A percentile compares a stretch with the other conserved stretches of the same genome.
Conservation (phyloP, 108 stramenopile genomes). For the Cyclotella baltica region DNA sequence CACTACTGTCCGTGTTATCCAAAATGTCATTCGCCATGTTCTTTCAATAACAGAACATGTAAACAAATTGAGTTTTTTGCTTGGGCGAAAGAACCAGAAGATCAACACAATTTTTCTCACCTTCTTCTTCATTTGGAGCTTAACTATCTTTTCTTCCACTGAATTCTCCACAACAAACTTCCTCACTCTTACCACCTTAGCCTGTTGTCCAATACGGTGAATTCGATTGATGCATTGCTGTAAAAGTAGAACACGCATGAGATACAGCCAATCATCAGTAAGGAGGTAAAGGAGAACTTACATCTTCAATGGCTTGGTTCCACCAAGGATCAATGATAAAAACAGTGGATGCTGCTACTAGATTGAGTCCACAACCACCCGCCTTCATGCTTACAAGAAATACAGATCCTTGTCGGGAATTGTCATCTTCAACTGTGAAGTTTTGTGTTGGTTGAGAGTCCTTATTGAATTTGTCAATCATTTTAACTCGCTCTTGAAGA, state of each 20-base stretch:
- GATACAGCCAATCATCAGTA: not conserved
- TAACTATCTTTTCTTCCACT: conserved; percentile 86
- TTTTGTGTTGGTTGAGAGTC: conserved; percentile 9
- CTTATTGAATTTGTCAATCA: conserved; percentile 72
- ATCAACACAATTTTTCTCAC: conserved; percentile 2
- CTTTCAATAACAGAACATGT: not conserved
- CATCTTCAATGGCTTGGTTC: conserved; percentile 83
- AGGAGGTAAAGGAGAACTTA: conserved; percentile 37
- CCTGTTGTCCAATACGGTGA: conserved; percentile 88
- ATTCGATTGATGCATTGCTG: conserved; percentile 68
- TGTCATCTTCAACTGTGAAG: not conserved
- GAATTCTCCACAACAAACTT: conserved; percentile 81
- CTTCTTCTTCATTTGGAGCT: conserved; percentile 80
- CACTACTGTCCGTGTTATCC: conserved; percentile 39
- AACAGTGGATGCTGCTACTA: conserved; percentile 73
- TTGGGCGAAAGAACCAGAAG: not conserved
- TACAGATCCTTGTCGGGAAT: conserved; percentile 63
- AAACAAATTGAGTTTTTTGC: not conserved
- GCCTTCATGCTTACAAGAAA: conserved; percentile 86
- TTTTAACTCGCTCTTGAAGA: conserved; percentile 69
- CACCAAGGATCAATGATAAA: conserved; percentile 92
- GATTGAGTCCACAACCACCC: conserved; percentile 83
- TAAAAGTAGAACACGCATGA: not conserved
- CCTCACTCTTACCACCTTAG: conserved; percentile 73
- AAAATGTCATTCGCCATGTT: conserved; percentile 71